Base-by-base conservation (phyloP, 192 early-diverging fungal genomes). In the Coemansia nantahalensis region DNA sequence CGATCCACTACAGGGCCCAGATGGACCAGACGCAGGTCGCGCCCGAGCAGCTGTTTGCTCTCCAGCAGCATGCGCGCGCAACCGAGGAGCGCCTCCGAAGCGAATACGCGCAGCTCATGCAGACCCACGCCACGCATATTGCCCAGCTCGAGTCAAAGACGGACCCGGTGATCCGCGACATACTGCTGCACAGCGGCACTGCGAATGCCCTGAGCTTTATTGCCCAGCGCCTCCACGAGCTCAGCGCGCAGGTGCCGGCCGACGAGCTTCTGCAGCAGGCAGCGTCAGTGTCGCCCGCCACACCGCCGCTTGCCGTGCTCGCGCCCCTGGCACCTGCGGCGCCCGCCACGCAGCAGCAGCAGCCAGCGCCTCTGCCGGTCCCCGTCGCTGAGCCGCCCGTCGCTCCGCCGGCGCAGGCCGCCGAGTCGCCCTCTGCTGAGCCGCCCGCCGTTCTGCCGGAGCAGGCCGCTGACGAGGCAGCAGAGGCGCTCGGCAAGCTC, bases 121-220 rank as follows among this genome's bases (percentile, higher is more conserved):
- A 76, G 39, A 38, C 44, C 19, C 65, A 68, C 17, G 50, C 61
- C 8, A 32, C 51, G 10, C 52, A 68, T 36, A 63, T 76, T 23
- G 56, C 53, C 1, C 72, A 55, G 26, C 56, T 76, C 17, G 72
- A 76, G 36, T 42, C 56, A 39, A 55, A 54, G 22, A 40, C 64
- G 9, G 72, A 76, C 30, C 72, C 72, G 0, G 65, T 76, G 3
- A 68, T 76, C 36, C 55, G 52, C 39, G 65, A 68, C 19, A 76
- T 68, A 6, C 39, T 76, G 31, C 13, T 67, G 37, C 65, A 49
- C 24, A 54, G 45, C 16, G 72, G 72, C 9, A 22, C 66, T 2
- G 60, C 48, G 3, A 64, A 43, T 35, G 72, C 72, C 9, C 45
- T 76, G 9, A 37, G 23, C 42, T 76, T 76, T 50, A 76, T 76